Percentiles rank a stretch among this genome's conserved stretches.
Conservation (phyloP, 177 flowering plant species). For the Vitis hybrid region DNA sequence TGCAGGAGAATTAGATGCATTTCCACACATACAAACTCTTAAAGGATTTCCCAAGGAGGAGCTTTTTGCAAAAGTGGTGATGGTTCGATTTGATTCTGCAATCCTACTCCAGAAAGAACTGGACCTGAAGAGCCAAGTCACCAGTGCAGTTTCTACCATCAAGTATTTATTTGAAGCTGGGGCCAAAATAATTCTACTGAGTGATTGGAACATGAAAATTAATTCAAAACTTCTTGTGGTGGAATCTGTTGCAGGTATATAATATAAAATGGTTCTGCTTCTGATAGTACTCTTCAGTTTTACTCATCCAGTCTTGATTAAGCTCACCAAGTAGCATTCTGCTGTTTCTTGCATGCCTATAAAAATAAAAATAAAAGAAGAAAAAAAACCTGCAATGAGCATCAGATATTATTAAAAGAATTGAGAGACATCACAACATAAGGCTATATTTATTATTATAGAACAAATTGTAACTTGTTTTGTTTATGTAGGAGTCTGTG, state of each 20-base stretch:
- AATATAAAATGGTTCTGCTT: not conserved
- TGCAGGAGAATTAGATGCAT: conserved; percentile 25
- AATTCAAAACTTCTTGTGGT: conserved; percentile 20
- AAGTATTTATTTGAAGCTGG: conserved; percentile 60
- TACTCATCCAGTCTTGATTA: no score
- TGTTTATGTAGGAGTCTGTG: not conserved
- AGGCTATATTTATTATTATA: not conserved
- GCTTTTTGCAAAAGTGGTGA: conserved; percentile 56
- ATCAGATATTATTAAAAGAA: not conserved
- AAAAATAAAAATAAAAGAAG: no score
- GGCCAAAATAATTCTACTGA: conserved; percentile 58
- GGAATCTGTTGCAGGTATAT: conserved; percentile 62
- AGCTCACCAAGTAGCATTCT: no score
- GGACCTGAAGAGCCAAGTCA: conserved; percentile 12
- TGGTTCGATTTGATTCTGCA: conserved; percentile 77
- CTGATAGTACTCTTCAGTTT: not conserved
- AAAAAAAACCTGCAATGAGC: no score
- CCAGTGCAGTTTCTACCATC: conserved; percentile 49
- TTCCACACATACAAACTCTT: conserved; percentile 63
- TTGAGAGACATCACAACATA: not conserved
- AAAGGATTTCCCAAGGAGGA: conserved; percentile 52
- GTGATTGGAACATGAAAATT: conserved; percentile 44
- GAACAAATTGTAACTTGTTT: no score
- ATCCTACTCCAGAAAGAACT: conserved; percentile 32
- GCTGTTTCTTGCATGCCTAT: no score